Evolutionary conservation across 1,284 basidiomycete genomes (phyloP).

Genomic region (Pseudozyma sp.): DNA sequence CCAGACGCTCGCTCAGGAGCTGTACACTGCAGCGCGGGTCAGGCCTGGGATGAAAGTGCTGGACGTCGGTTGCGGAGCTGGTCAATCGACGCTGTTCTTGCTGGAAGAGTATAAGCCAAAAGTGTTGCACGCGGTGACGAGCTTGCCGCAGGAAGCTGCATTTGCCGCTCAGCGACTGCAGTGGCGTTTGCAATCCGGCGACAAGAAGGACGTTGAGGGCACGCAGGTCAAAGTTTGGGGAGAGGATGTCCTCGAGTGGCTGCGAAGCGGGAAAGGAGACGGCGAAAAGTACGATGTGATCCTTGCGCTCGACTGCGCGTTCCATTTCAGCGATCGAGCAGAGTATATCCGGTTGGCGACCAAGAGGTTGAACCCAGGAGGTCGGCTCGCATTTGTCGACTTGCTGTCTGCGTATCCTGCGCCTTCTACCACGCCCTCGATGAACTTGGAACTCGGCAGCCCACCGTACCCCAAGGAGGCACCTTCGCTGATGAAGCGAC

Average conservation of each 20-base stretch:
- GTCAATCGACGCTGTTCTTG: conserved; percentile 63
- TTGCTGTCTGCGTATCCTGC: conserved; percentile 56
- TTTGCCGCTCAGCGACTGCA: conserved; percentile 31
- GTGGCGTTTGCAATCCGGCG: not conserved
- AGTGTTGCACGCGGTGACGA: conserved; percentile 63
- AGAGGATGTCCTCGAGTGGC: conserved; percentile 51
- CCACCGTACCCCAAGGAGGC: conserved; percentile 26
- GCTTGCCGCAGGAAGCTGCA: conserved; percentile 43
- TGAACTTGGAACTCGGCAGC: conserved; percentile 8
- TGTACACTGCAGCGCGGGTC: conserved; percentile 47
- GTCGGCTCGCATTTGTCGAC: conserved; percentile 60
- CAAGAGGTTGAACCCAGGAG: conserved; percentile 47
- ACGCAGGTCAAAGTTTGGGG: conserved; percentile 43
- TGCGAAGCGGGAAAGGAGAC: conserved; percentile 11
- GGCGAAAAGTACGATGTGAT: conserved; percentile 58
- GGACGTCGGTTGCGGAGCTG: conserved; percentile 65
- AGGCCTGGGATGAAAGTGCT: conserved; percentile 42
- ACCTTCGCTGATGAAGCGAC: conserved; percentile 22
- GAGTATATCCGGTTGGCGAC: conserved; percentile 51
- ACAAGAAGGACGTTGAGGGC: not conserved
- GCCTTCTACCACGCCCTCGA: conserved; percentile 17
- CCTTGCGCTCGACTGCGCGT: conserved; percentile 66
- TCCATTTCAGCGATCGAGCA: conserved; percentile 59
- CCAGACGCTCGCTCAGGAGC: conserved; percentile 46
- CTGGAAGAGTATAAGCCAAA: conserved; percentile 24